Percentiles rank a stretch among this genome's conserved stretches.
These are phyloP conservation scores for Magnusiomyces paraingens DNA, from an alignment of 1,139 yeast genomes.

Conservation along the genomic window DNA sequence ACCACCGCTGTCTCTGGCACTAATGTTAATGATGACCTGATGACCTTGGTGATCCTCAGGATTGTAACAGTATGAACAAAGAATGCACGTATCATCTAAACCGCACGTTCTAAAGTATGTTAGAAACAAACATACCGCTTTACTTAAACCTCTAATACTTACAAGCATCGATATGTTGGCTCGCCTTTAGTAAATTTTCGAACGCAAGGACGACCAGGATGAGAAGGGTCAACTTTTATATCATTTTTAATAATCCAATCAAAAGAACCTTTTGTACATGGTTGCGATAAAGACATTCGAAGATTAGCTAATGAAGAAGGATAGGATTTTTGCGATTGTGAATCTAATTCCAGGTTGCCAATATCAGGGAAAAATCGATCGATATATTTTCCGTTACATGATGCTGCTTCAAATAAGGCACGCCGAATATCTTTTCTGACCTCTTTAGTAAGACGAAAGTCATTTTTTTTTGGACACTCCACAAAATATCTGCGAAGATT, in stretches of 20 bases:
- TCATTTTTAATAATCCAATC: constrained; percentile 24
- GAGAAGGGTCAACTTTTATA: constrained; percentile 34
- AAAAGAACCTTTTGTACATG: background rate
- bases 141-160: constrained; percentile 17
- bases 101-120: constrained; percentile 53
- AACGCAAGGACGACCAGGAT: constrained; percentile 70
- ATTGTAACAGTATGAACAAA: constrained; percentile 73
- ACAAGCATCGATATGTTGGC: constrained; percentile 70
- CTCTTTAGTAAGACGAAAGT: constrained; percentile 21
- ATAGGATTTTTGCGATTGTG: background rate
- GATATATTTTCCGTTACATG: constrained; percentile 46
- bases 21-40: constrained; percentile 63
- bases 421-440: constrained; percentile 40
- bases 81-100: constrained; percentile 76
- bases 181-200: constrained; percentile 75
- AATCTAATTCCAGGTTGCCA: background rate
- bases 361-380: constrained; percentile 45
- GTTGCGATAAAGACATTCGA: background rate
- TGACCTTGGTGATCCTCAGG: constrained; percentile 70
- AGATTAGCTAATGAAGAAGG: background rate
- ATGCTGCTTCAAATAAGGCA: constrained; percentile 46
- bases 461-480: constrained; percentile 26
- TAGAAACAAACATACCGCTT: background rate
- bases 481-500: constrained; percentile 26
- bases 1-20: constrained; percentile 81